These are phyloP conservation scores for Arachis stenosperma DNA, from an alignment of 306 rosid species.

Conservation along the genomic window DNA sequence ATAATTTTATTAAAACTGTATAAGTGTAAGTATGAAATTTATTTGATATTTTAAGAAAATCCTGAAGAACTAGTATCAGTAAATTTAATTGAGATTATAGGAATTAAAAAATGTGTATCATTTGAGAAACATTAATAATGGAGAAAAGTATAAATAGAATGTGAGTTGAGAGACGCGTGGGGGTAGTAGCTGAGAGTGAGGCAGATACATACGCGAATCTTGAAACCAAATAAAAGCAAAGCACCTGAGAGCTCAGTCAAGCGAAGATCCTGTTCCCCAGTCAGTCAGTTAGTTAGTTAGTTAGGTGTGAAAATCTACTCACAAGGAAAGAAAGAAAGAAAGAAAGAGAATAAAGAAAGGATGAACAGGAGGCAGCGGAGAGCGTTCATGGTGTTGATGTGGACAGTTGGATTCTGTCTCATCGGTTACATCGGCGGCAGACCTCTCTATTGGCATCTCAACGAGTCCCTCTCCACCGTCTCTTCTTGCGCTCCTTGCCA, in stretches of 20 bases:
- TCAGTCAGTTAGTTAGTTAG: not conserved
- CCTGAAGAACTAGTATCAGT: too few relatives aligned
- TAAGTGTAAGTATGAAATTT: too few relatives aligned
- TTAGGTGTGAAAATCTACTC: too few relatives aligned
- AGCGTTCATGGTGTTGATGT: constrained; percentile 43
- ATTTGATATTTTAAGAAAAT: too few relatives aligned
- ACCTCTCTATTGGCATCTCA: constrained; percentile 52
- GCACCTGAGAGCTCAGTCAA: constrained; percentile 6
- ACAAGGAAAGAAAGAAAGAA: not conserved
- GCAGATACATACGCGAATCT: constrained; percentile 28
- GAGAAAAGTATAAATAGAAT: not conserved
- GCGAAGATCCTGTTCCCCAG: constrained; percentile 39
- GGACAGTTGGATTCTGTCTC: constrained; percentile 43
- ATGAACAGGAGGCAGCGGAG: constrained; percentile 50
- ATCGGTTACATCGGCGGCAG: constrained; percentile 49
- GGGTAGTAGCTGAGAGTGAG: constrained; percentile 18
- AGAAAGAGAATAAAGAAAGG: not conserved
- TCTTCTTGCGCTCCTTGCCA: constrained; percentile 52
- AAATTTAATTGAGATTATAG: too few relatives aligned
- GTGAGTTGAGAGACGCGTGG: constrained; percentile 5
- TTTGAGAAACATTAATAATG: not conserved
- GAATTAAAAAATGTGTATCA: too few relatives aligned
- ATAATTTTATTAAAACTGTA: too few relatives aligned
- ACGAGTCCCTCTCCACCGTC: constrained; percentile 37
- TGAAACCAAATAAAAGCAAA: constrained; percentile 31